Conservation (phyloP, 441 rosid genomes). For the Sinapis alba region DNA sequence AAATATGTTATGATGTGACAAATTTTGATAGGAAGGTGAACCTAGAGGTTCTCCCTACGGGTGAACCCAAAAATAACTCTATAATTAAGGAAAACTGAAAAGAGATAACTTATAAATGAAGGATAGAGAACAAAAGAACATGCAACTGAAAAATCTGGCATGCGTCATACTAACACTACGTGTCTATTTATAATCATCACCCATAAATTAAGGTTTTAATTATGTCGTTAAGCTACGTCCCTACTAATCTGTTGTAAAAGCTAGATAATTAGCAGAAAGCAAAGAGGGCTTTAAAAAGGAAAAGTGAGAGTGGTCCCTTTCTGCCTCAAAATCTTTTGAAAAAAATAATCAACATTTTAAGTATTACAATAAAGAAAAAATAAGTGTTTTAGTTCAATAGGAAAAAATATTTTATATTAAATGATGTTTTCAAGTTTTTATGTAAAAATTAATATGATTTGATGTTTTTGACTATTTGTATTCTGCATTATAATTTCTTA, state of each 20-base stretch:
- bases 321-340: slow-evolving; percentile 16
- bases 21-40: too few species aligned
- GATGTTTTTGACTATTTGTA: too few species aligned
- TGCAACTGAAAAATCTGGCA: neutral
- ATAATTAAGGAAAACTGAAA: neutral
- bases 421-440: too few species aligned
- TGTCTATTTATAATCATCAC: slow-evolving; percentile 8
- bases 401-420: too few species aligned
- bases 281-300: neutral
- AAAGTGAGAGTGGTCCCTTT: slow-evolving; percentile 26
- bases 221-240: neutral
- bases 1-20: too few species aligned
- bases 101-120: neutral
- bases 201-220: slow-evolving; percentile 22
- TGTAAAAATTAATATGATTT: too few species aligned
- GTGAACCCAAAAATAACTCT: too few species aligned
- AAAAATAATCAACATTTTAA: neutral
- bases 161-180: neutral
- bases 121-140: slow-evolving; percentile 6
- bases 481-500: too few species aligned
- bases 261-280: slow-evolving; percentile 23
- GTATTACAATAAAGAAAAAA: neutral
- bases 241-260: slow-evolving; percentile 15
- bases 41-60: too few species aligned
- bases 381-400: too few species aligned